These are phyloP conservation scores for Coemansia guatemalensis DNA, from an alignment of 192 early-diverging fungal species.

Conservation along the genomic window DNA sequence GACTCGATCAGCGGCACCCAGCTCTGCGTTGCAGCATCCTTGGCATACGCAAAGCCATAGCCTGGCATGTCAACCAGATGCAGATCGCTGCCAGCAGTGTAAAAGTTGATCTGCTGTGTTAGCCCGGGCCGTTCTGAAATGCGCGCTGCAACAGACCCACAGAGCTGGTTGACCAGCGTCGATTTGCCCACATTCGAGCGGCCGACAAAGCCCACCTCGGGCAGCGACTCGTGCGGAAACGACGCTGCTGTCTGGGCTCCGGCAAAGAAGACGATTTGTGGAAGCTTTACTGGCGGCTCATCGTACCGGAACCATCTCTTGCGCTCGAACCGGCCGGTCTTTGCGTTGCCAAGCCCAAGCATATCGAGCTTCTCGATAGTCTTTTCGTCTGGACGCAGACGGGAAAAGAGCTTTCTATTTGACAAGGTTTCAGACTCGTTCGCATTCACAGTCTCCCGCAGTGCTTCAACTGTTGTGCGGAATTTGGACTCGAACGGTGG, in stretches of 20 bases:
- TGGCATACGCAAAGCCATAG: conserved; percentile 77
- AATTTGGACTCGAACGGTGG: conserved; percentile 3
- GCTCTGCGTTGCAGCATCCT: conserved; percentile 54
- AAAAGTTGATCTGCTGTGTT: conserved; percentile 83
- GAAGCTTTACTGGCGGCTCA: conserved; percentile 44
- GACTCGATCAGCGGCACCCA: conserved; percentile 72
- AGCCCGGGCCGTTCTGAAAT: conserved; percentile 72
- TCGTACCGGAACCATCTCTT: conserved; percentile 47
- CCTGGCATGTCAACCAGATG: conserved; percentile 80
- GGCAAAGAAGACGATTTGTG: conserved; percentile 50
- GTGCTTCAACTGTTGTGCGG: conserved; percentile 29
- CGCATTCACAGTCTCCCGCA: conserved; percentile 18
- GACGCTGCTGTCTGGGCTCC: conserved; percentile 42
- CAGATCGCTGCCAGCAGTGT: conserved; percentile 60
- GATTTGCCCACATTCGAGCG: conserved; percentile 83
- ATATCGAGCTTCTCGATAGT: conserved; percentile 46
- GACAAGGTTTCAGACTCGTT: conserved; percentile 17
- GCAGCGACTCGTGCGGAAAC: conserved; percentile 42
- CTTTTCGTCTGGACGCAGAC: conserved; percentile 28
- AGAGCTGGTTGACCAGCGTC: conserved; percentile 67
- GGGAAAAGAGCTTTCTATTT: conserved; percentile 46
- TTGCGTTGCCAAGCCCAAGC: conserved; percentile 40
- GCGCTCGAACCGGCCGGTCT: conserved; percentile 44
- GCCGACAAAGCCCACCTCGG: conserved; percentile 57
- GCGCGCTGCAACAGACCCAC: conserved; percentile 60